Evolutionary conservation across 345 rosid genomes (phyloP).

Genomic region (Ceriops decandra): DNA sequence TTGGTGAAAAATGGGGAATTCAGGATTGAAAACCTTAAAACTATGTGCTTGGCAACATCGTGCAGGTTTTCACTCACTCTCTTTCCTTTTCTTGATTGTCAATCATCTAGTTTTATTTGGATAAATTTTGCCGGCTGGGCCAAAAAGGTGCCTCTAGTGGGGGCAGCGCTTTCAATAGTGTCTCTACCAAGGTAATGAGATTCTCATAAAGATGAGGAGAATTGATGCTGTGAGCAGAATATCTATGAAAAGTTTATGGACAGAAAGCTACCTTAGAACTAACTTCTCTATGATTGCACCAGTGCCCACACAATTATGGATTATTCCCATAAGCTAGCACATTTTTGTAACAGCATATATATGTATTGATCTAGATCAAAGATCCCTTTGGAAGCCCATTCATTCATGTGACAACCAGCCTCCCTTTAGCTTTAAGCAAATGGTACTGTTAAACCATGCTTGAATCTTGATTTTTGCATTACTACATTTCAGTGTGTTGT

Average conservation of each 20-base stretch:
- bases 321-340: slow-evolving; percentile 34
- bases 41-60: slow-evolving; percentile 4
- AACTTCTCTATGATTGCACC: slow-evolving; percentile 43
- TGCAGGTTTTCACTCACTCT: not conserved
- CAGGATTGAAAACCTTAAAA: too few relatives aligned
- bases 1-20: too few relatives aligned
- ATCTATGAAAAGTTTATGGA: slow-evolving; percentile 26
- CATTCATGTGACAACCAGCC: slow-evolving; percentile 17
- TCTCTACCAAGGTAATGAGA: slow-evolving; percentile 19
- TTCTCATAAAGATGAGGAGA: slow-evolving; percentile 33
- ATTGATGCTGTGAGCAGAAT: slow-evolving; percentile 45
- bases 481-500: not conserved
- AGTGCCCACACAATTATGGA: slow-evolving; percentile 28
- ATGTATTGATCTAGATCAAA: too few relatives aligned
- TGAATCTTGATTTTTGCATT: too few relatives aligned
- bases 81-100: slow-evolving; percentile 5
- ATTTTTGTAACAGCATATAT: not conserved
- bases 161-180: slow-evolving; percentile 18
- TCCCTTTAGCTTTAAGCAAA: not conserved
- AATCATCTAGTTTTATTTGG: slow-evolving; percentile 18
- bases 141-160: slow-evolving; percentile 21
- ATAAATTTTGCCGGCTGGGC: slow-evolving; percentile 14
- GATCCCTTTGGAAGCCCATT: too few relatives aligned
- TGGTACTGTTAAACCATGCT: slow-evolving; percentile 3
- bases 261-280: slow-evolving; percentile 36